Evolutionary conservation across 371 early-diverging fungal genomes (phyloP), one percentile per base, ranked within the genome.

Genomic region (Thermomucor indicae-seudaticae): DNA sequence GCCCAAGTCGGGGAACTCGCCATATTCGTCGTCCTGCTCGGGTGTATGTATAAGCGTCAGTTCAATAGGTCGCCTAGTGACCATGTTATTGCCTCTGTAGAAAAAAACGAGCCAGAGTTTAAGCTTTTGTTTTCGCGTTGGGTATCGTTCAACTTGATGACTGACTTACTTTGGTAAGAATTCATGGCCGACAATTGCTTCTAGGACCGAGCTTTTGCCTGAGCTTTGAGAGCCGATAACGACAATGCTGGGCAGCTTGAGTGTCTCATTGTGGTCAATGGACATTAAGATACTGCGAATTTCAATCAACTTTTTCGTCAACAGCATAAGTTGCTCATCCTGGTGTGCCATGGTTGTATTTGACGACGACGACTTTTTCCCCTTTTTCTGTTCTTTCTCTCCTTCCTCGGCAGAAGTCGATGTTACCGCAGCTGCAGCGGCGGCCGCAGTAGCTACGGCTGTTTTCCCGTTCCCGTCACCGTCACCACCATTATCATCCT

Each of bases 131-230:
- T 39, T 6, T n/a, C 16, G 11, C 16, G 22, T 23, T 25, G 24
- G 7, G 5, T 14, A 19, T 19, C 17, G 3, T 14, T 7, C 32
- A 7, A 32, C 32, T 32, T 32, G 14, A 32, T 32, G 32, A 32
- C 7, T 19, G 4, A 65, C 81, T 62, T 82, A 93, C 91, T 97
- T 97, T 69, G 99, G 99, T 49, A 99, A 67, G 52, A 99, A 95
- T 64, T 96, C 96, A 49, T 91, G 91, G 16, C 98, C 97, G 5
- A 99, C 95, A 62, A 99, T 95, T n/a, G 97, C 93, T 67, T 99
- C 99, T 20, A 99, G 70, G 3, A 99, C 97, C 1, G 97, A 97
- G 57, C 94, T 95, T 70, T 99, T 99, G 38, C 99, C 99, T 11
- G 93, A 91, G 65, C 95, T 94, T 65, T 99, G 99, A 10, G 95